These are phyloP conservation scores for Metschnikowia henanensis DNA, from an alignment of 805 yeast species.

Conservation along the genomic window DNA sequence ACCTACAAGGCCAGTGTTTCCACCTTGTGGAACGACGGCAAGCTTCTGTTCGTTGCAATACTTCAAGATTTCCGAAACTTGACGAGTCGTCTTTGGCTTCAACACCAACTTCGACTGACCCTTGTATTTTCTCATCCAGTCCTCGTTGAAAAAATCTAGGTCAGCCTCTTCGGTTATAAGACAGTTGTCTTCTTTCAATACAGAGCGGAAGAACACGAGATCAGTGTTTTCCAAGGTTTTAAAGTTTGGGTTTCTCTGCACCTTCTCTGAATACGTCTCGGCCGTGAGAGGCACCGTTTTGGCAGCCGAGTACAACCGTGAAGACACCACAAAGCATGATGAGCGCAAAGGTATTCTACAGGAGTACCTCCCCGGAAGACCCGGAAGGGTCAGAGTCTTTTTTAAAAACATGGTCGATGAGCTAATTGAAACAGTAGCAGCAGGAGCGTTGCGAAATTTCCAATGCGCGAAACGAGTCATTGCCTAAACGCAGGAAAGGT, in stretches of 20 bases:
- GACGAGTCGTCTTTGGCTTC: constrained; percentile 79
- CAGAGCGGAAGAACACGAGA: constrained; percentile 55
- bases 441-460: neutral
- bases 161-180: constrained; percentile 60
- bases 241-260: constrained; percentile 51
- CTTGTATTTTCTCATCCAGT: constrained; percentile 90
- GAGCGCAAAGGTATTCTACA: neutral
- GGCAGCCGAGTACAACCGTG: constrained; percentile 23
- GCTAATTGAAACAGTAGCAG: neutral
- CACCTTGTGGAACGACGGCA: constrained; percentile 96
- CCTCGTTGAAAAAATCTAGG: constrained; percentile 74
- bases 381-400: constrained; percentile 4
- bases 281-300: constrained; percentile 57
- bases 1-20: constrained; percentile 95
- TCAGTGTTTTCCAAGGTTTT: constrained; percentile 57
- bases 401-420: constrained; percentile 1
- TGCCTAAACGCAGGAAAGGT: constrained; percentile 6
- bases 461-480: constrained; percentile 11
- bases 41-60: constrained; percentile 75
- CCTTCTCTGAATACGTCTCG: constrained; percentile 61
- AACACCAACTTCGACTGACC: constrained; percentile 84
- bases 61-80: constrained; percentile 71
- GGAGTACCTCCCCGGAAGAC: constrained; percentile 4
- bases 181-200: constrained; percentile 52
- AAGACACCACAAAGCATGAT: constrained; percentile 1